These are phyloP conservation scores for Hura crepitans DNA, from an alignment of 441 rosid species.

Conservation along the genomic window DNA sequence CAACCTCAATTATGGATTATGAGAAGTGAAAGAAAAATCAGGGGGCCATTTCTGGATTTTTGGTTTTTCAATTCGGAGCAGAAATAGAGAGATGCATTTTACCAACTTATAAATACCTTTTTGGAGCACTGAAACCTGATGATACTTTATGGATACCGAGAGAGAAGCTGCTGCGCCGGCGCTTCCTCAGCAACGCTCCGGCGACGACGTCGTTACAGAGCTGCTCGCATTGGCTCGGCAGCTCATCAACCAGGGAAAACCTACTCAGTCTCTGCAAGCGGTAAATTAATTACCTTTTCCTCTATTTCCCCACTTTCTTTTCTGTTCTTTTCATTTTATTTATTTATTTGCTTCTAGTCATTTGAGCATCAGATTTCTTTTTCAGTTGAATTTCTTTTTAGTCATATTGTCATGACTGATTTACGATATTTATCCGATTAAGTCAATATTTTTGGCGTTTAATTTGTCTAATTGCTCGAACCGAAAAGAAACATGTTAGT, in stretches of 20 bases:
- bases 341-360: background rate
- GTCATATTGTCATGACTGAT: background rate
- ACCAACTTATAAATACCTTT: background rate
- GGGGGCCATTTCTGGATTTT: background rate
- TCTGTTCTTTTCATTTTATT: background rate
- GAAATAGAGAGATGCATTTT: background rate
- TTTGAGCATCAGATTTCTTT: background rate
- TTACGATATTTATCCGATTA: background rate
- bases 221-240: conserved; percentile 65
- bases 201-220: conserved; percentile 31
- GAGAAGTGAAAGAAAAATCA: background rate
- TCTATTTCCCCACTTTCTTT: too few relatives aligned
- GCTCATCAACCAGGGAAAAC: conserved; percentile 70
- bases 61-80: background rate
- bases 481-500: background rate
- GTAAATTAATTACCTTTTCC: conserved; percentile 30
- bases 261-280: conserved; percentile 89
- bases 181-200: conserved; percentile 23
- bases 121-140: background rate
- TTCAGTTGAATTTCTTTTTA: background rate
- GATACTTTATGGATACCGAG: conserved; percentile 30
- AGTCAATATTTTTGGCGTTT: background rate
- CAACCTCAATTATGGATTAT: background rate
- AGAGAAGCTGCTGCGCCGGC: conserved; percentile 25
- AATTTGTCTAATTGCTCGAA: background rate